A percentile compares a stretch with the other conserved stretches of the same genome.
phyloP scores from a whole-genome alignment of 2,329 filamentous ascomycete species.

The Colletotrichum karsti region DNA sequence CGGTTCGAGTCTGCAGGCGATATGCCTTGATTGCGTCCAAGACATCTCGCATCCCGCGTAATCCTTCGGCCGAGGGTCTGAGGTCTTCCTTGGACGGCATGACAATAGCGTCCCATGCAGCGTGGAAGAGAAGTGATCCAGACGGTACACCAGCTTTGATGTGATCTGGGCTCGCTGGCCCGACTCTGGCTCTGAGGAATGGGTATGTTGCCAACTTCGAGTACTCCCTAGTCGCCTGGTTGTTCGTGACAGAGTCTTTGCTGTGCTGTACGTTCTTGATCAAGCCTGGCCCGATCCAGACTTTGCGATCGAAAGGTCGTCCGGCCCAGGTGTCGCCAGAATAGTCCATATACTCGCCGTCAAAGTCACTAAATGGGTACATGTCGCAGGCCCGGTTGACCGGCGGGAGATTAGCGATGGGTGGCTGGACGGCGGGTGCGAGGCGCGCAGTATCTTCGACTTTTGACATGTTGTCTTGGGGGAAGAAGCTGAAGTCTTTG shows the following conservation, averaged over 20 bases:
- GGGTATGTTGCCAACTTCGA: conserved; percentile 51
- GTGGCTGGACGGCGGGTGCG: background rate
- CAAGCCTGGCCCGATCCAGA: conserved; percentile 58
- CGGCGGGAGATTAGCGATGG: too few relatives aligned
- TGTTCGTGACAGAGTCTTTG: too few relatives aligned
- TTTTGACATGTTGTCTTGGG: background rate
- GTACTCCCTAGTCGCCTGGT: conserved; percentile 54
- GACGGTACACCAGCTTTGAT: conserved; percentile 57
- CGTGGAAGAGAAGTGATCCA: conserved; percentile 54
- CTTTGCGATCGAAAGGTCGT: conserved; percentile 38
- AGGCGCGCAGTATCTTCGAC: background rate
- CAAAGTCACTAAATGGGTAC: conserved; percentile 34
- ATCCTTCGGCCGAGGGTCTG: conserved; percentile 38
- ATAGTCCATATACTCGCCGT: conserved; percentile 37
- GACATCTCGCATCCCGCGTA: conserved; percentile 53
- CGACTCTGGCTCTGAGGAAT: conserved; percentile 45
- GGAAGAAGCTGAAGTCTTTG: conserved; percentile 55
- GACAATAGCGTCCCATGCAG: conserved; percentile 61
- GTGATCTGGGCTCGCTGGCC: conserved; percentile 58
- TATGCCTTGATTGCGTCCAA: conserved; percentile 49
- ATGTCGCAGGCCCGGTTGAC: conserved; percentile 34
- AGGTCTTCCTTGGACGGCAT: conserved; percentile 40
- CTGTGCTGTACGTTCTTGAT: too few relatives aligned
- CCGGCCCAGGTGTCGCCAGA: conserved; percentile 37
- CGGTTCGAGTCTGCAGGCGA: conserved; percentile 42